Evolutionary conservation across 2,329 filamentous ascomycete species (phyloP), one percentile per base, ranked within the genome.

Genomic region (Penicillium sp.): DNA sequence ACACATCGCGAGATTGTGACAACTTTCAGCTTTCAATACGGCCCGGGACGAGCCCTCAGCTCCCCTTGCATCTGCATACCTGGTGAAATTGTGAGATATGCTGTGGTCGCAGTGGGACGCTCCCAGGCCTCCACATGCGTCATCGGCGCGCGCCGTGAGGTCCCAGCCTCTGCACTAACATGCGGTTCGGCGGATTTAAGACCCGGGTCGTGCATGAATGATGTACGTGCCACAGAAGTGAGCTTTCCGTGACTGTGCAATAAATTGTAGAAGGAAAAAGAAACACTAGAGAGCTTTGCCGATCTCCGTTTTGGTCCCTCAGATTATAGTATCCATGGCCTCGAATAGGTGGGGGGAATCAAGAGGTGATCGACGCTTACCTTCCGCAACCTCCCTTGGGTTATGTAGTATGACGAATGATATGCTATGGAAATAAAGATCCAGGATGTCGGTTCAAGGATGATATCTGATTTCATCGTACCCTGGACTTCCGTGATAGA

Each of bases 1-100:
- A 49, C 53, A 49, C 41, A 41, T 41, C 51, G 54, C 48, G 49
- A 44, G 55, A 58, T 57, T 52, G 45, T 48, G 53, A 13, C 19
- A 12, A 31, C 24, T 50, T 49, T 43, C 49, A 56, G 34, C 51
- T 54, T 56, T 24, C 21, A 52, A 54, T 48, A 48, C 49, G 39
- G 51, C 43, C 51, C 42, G 41, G 35, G 31, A 34, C 53, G 39
- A 55, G 51, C 44, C 52, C 40, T 49, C 37, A 46, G 43, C 45
- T 58, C 54, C 56, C 57, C 57, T 59, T 60, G 56, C 57, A 59
- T 53, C 43, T 47, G 48, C 53, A 60, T 57, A 53, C 54, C 52
- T 45, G 28, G 44, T 46, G 44, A 41, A 49, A 29, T 43, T 43
- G 21, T 39, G 43, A 42, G 34, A 31, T 44, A 41, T 45, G 41